Conservation (phyloP, 768 basidiomycete genomes). For the Boletus pseudo-olivaceus region DNA sequence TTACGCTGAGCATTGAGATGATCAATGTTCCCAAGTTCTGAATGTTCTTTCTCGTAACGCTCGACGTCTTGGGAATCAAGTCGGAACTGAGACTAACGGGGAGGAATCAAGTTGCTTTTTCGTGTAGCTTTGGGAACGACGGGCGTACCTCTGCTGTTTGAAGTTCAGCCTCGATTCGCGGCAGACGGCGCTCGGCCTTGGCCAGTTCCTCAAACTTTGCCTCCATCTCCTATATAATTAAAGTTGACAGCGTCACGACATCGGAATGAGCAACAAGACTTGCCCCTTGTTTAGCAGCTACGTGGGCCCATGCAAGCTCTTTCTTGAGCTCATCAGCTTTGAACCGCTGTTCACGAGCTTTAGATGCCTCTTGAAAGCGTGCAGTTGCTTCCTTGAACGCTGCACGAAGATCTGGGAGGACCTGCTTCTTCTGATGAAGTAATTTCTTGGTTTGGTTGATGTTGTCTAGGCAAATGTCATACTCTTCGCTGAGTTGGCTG, state of each 20-base stretch:
- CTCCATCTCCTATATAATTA: slow-evolving; percentile 39
- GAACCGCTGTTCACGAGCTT: slow-evolving; percentile 66
- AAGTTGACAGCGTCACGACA: neutral
- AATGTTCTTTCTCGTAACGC: slow-evolving; percentile 37
- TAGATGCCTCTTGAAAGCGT: slow-evolving; percentile 69
- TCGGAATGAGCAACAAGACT: slow-evolving; percentile 17
- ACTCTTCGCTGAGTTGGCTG: slow-evolving; percentile 82
- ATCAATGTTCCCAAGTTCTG: slow-evolving; percentile 44
- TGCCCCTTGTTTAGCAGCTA: slow-evolving; percentile 65
- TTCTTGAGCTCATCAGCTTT: slow-evolving; percentile 69
- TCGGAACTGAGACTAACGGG: slow-evolving; percentile 31
- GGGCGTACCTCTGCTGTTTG: slow-evolving; percentile 36
- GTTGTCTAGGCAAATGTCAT: slow-evolving; percentile 70
- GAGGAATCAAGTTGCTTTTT: neutral
- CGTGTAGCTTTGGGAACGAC: neutral
- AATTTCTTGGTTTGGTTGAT: slow-evolving; percentile 65
- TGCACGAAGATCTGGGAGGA: slow-evolving; percentile 70
- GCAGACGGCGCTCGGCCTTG: slow-evolving; percentile 35
- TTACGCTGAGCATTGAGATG: slow-evolving; percentile 40
- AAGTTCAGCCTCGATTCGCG: slow-evolving; percentile 40
- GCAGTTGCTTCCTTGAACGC: slow-evolving; percentile 53
- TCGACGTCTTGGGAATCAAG: slow-evolving; percentile 36
- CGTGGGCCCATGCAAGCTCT: slow-evolving; percentile 87
- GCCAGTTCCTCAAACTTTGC: slow-evolving; percentile 40
- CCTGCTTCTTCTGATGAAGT: slow-evolving; percentile 67